Evolutionary conservation across 2,329 filamentous ascomycete species (phyloP).

Genomic region (Chaetomium olivaceum): DNA sequence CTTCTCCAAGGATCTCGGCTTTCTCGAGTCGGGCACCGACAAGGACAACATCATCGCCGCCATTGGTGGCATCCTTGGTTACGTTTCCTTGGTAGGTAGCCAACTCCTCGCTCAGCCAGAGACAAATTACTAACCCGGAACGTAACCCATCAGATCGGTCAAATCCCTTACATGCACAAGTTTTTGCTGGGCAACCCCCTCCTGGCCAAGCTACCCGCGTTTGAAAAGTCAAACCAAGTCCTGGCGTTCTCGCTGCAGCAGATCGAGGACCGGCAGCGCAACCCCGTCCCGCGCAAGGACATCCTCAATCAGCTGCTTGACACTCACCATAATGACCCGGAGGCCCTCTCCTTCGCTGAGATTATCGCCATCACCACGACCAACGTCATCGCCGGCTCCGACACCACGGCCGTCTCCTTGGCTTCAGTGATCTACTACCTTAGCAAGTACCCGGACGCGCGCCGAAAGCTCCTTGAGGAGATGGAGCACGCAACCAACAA

Average conservation of each 20-base stretch:
- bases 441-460: not conserved
- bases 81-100: not conserved
- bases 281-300: not conserved
- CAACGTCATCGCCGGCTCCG: conserved; percentile 6
- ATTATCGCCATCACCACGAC: not conserved
- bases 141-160: not conserved
- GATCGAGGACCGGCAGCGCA: not conserved
- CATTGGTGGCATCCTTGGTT: not conserved
- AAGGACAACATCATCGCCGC: not conserved
- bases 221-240: not conserved
- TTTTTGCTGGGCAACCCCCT: not conserved
- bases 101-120: not conserved
- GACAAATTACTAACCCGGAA: not conserved
- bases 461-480: not conserved
- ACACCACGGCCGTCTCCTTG: not conserved
- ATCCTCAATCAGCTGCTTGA: not conserved
- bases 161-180: not conserved
- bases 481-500: no score
- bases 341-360: not conserved
- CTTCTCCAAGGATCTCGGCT: conserved; percentile 2
- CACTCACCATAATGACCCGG: not conserved
- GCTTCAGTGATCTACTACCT: not conserved
- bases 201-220: not conserved
- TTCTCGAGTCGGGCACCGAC: not conserved
- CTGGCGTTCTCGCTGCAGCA: not conserved